Base-by-base conservation (phyloP, 768 basidiomycete species). In the Boletus fagicola region DNA sequence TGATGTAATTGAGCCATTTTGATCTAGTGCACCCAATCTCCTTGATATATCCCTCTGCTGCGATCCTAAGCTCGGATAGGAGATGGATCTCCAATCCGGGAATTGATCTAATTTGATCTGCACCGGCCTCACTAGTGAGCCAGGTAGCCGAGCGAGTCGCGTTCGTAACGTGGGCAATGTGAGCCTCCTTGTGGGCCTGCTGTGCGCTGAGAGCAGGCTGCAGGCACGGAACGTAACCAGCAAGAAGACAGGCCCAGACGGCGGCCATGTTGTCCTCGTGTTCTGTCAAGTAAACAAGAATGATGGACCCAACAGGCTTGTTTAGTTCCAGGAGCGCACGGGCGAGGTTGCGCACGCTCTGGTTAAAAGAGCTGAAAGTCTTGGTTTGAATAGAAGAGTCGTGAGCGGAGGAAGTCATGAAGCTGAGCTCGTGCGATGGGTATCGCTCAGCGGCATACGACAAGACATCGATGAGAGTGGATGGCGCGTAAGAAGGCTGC, bases 261-360 rank as follows among this genome's bases (percentile, higher is more conserved):
- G 67, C 69, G 2, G 57, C 57, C 70, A 70, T 71, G 35, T 62
- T 70, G 43, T 71, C 69, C 51, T 67, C 68, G 8, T 70, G 68
- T 28, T 70, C 68, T 0, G 68, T 69, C 43, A 71, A 40, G 36
- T 70, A 70, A 1, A 70, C 60, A 12, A 69, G 49, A 11, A 71
- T 30, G 26, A 71, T 26, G 2, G 68, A 66, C 1, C 68, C 64
- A 3, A 35, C 13, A 20, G 68, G 69, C 44, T 68, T 68, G 28
- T 55, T 54, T 51, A 15, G 59, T 26, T 49, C 53, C 6, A 53
- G 12, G 35, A 65, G 51, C 11, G 65, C 65, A 15, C 58, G 58
- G 4, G 61, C 50, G 26, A 51, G 36, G 38, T 39, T 51, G 38
- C 50, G 50, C 13, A 51, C 50, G 12, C 24, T 26, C 38, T 30